phyloP scores from a whole-genome alignment of 2,329 filamentous ascomycete genomes.

The Clonostachys solani region DNA sequence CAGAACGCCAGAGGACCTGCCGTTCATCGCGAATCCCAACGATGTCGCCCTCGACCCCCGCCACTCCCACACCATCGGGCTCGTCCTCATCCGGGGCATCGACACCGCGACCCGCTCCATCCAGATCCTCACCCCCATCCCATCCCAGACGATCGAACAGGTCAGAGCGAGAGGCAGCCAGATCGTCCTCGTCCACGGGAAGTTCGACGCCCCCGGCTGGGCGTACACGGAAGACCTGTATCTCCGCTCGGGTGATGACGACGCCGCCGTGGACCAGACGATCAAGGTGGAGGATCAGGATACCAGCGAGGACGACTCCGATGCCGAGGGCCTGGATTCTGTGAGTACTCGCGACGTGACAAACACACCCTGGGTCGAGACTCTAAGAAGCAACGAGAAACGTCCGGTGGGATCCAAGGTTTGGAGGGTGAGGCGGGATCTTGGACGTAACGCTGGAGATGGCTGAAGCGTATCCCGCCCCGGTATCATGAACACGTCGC shows the following conservation, averaged over 20 bases:
- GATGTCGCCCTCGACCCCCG: slow-evolving; percentile 55
- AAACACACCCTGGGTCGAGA: slow-evolving; percentile 55
- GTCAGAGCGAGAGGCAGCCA: slow-evolving; percentile 34
- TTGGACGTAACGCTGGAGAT: slow-evolving; percentile 33
- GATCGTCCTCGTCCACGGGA: slow-evolving; percentile 63
- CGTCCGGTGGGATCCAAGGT: slow-evolving; percentile 54
- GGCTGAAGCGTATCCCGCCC: background rate
- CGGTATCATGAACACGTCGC: too few relatives aligned
- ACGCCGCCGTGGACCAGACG: slow-evolving; percentile 14
- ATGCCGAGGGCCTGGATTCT: slow-evolving; percentile 13
- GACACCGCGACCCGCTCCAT: slow-evolving; percentile 49
- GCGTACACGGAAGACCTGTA: slow-evolving; percentile 63
- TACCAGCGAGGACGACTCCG: slow-evolving; percentile 23
- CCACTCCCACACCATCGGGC: slow-evolving; percentile 54
- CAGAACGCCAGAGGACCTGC: slow-evolving; percentile 46
- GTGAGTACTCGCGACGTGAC: slow-evolving; percentile 13
- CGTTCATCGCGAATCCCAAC: slow-evolving; percentile 53
- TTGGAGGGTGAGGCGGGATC: slow-evolving; percentile 61
- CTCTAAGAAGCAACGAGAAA: slow-evolving; percentile 48
- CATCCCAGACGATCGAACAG: slow-evolving; percentile 29
- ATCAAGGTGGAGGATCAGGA: slow-evolving; percentile 26
- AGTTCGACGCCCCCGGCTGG: slow-evolving; percentile 66
- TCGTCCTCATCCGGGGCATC: slow-evolving; percentile 68
- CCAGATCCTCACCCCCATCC: slow-evolving; percentile 62
- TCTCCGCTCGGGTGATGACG: slow-evolving; percentile 21